Percentiles rank a stretch among this genome's conserved stretches.
Evolutionary conservation across 2,329 filamentous ascomycete genomes (phyloP).

Genomic region (Hymenoscyphus albidus): DNA sequence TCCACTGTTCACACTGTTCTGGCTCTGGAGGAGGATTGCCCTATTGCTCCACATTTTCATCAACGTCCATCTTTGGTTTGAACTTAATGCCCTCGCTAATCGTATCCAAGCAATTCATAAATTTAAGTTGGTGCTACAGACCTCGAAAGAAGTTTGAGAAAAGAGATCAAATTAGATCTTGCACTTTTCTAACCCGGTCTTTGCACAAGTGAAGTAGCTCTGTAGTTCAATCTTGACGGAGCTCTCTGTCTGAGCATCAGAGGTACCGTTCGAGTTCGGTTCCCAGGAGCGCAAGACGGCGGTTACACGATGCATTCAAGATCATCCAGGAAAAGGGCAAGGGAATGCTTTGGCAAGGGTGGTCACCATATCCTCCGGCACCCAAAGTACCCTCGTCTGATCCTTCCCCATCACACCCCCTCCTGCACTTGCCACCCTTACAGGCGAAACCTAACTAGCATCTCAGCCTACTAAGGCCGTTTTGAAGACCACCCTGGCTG

Average conservation of each 20-base stretch:
- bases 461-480: conserved; percentile 16
- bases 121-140: background rate
- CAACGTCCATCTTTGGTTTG: background rate
- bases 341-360: background rate
- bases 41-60: background rate
- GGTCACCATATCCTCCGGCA: background rate
- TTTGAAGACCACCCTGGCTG: background rate
- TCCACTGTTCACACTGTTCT: background rate
- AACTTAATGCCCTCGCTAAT: background rate
- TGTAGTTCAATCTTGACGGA: background rate
- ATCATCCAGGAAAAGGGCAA: background rate
- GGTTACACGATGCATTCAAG: conserved; percentile 14
- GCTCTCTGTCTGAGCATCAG: background rate
- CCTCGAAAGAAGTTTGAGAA: background rate
- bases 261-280: conserved; percentile 11
- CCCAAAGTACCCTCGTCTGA: background rate
- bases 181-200: background rate
- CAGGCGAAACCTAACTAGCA: background rate
- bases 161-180: background rate
- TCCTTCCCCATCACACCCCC: conserved; percentile 8
- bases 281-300: conserved; percentile 4
- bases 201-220: background rate
- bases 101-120: background rate
- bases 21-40: background rate
- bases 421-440: conserved; percentile 8